Percentiles rank a stretch among this genome's conserved stretches.
phyloP scores from a whole-genome alignment of 371 early-diverging fungal genomes.

The Haplosporangium sp. region DNA sequence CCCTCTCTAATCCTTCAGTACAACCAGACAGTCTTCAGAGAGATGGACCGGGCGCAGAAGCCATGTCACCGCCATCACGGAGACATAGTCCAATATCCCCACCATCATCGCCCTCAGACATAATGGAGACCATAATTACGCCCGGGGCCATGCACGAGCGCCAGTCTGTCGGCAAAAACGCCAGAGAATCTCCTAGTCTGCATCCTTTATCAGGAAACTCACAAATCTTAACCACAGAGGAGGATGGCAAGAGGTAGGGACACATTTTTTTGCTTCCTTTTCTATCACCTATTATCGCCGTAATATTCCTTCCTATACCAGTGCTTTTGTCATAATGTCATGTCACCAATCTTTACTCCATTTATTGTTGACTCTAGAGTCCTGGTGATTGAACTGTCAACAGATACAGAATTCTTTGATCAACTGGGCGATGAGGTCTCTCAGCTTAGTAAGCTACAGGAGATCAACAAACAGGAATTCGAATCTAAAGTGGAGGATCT shows the following conservation, averaged over 20 bases:
- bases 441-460: conserved; percentile 57
- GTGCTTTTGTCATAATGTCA: background rate
- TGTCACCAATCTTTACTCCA: background rate
- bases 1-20: conserved; percentile 9
- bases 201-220: background rate
- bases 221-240: conserved; percentile 26
- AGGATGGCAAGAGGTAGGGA: conserved; percentile 47
- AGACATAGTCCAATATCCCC: background rate
- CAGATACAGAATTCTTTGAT: conserved; percentile 72
- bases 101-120: background rate
- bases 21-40: background rate
- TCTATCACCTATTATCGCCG: too few species aligned
- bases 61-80: background rate
- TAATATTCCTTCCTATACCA: too few species aligned
- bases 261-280: background rate
- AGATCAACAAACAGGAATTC: conserved; percentile 56
- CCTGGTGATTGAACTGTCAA: conserved; percentile 65
- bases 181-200: background rate
- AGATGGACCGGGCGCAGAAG: background rate
- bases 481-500: conserved; percentile 61
- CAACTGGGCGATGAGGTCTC: conserved; percentile 63
- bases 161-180: background rate
- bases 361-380: conserved; percentile 36
- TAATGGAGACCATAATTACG: conserved; percentile 32
- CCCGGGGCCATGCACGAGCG: conserved; percentile 22